Evolutionary conservation across 1,284 basidiomycete genomes (phyloP).

Genomic region (Cryptococcus deneoformans): DNA sequence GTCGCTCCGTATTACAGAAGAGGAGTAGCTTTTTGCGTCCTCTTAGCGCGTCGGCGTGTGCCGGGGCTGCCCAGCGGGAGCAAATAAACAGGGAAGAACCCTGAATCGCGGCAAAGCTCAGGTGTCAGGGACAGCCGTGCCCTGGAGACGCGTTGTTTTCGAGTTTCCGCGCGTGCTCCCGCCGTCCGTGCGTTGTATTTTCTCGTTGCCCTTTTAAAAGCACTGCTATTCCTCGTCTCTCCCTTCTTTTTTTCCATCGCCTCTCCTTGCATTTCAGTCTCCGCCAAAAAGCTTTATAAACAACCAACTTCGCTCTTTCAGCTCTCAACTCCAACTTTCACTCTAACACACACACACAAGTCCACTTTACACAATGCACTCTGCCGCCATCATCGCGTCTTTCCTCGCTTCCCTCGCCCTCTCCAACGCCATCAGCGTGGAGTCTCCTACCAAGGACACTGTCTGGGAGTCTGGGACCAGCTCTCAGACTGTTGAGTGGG

Average conservation of each 20-base stretch:
- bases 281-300: background rate
- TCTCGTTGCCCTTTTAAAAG: background rate
- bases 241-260: background rate
- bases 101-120: background rate
- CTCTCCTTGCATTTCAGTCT: background rate
- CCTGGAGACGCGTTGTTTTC: slow-evolving; percentile 1
- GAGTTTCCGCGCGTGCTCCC: background rate
- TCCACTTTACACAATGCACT: slow-evolving; percentile 8
- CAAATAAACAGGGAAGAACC: no score
- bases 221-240: background rate
- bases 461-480: slow-evolving; percentile 56
- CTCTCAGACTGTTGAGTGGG: slow-evolving; percentile 62
- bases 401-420: slow-evolving; percentile 49
- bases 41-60: no score
- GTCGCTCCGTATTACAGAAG: no score
- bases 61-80: no score
- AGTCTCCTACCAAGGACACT: slow-evolving; percentile 53
- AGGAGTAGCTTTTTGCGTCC: no score
- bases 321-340: background rate
- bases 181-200: background rate
- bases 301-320: background rate
- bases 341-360: background rate
- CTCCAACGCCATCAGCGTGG: slow-evolving; percentile 61
- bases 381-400: slow-evolving; percentile 7
- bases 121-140: background rate